These are phyloP conservation scores for Epichloe uncinata DNA, from an alignment of 2,329 filamentous ascomycete genomes.

Conservation along the genomic window DNA sequence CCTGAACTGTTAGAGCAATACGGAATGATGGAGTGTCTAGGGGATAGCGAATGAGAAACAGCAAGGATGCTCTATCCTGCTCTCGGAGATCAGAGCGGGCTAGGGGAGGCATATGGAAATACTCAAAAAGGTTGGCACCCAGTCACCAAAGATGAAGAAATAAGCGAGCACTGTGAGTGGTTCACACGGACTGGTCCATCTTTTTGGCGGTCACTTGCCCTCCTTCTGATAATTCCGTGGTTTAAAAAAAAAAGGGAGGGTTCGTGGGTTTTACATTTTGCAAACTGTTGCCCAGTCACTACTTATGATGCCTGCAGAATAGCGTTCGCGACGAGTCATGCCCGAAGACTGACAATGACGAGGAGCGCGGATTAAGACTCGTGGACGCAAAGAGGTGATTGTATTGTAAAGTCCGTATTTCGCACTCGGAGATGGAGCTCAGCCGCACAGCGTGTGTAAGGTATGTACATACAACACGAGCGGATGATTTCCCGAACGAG, in stretches of 20 bases:
- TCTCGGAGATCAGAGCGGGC: constrained; percentile 2
- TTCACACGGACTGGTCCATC: constrained; percentile 1
- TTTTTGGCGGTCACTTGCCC: constrained; percentile 1
- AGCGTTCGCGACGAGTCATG: constrained; percentile 7
- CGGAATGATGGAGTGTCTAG: neutral
- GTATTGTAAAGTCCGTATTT: neutral
- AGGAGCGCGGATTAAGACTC: neutral
- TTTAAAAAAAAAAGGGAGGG: neutral
- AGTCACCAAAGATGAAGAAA: constrained; percentile 1
- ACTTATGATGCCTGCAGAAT: constrained; percentile 5
- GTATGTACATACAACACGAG: neutral
- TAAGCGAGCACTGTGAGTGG: neutral
- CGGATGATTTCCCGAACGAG: neutral
- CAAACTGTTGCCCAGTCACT: constrained; percentile 6
- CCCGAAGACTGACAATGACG: constrained; percentile 1
- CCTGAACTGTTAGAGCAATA: constrained; percentile 4
- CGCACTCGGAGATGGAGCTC: neutral
- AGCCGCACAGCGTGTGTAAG: neutral
- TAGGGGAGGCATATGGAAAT: constrained; percentile 1
- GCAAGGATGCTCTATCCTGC: neutral
- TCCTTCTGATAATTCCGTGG: neutral
- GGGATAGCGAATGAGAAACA: neutral
- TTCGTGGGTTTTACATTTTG: constrained; percentile 5
- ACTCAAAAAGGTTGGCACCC: constrained; percentile 4
- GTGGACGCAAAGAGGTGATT: neutral